Conservation (phyloP, 164 flowering plant species). For the Berberis vulgaris region DNA sequence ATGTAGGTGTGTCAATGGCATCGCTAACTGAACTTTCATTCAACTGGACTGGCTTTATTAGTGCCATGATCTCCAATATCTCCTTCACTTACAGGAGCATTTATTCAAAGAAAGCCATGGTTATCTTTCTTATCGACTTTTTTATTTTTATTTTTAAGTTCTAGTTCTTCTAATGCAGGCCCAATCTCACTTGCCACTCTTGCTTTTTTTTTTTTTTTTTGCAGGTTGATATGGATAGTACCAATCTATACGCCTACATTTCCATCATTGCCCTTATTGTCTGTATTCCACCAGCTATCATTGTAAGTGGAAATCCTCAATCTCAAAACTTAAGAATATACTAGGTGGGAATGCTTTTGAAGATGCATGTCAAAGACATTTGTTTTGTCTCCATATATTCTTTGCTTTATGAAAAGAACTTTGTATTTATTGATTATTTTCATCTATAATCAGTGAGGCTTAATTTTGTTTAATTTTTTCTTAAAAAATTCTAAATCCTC, state of each 20-base stretch:
- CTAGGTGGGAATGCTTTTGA: too few species aligned
- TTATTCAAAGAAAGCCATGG: constrained; percentile 98
- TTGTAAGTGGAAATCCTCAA: constrained; percentile 41
- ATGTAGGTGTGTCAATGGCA: constrained; percentile 94
- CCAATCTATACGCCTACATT: constrained; percentile 88
- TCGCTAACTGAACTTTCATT: constrained; percentile 93
- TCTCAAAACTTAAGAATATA: neutral
- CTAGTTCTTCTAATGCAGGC: neutral
- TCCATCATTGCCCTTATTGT: constrained; percentile 86
- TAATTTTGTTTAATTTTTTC: too few species aligned
- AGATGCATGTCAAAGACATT: too few species aligned
- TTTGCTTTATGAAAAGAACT: too few species aligned
- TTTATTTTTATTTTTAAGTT: neutral
- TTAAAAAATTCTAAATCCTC: too few species aligned
- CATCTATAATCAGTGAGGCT: too few species aligned
- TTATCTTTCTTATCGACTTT: constrained; percentile 15
- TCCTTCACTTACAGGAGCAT: constrained; percentile 97
- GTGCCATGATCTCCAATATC: constrained; percentile 97
- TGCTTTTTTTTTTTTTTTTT: constrained; percentile 8
- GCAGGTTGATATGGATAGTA: constrained; percentile 95
- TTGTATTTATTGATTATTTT: too few species aligned
- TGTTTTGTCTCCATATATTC: too few species aligned
- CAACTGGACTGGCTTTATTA: constrained; percentile 94
- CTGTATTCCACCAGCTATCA: constrained; percentile 85
- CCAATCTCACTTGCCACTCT: neutral